phyloP scores from a whole-genome alignment of 495 filamentous ascomycete genomes.

The Penicillium egyptiacum region DNA sequence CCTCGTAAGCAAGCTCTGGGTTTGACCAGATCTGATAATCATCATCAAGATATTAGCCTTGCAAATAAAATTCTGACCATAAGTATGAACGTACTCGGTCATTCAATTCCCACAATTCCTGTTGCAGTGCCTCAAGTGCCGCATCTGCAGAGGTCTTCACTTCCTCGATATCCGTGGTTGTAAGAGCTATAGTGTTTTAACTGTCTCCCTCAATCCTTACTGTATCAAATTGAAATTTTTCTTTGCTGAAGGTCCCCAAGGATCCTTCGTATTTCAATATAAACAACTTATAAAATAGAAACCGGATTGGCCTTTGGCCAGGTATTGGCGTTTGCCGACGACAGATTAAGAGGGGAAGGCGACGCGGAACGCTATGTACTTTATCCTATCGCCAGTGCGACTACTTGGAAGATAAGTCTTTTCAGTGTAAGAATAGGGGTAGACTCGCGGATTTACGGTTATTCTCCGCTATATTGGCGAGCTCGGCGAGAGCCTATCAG shows the following conservation, averaged over 20 bases:
- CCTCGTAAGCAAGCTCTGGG: slow-evolving; percentile 58
- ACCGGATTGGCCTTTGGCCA: background rate
- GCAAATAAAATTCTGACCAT: background rate
- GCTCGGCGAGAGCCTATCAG: too few relatives aligned
- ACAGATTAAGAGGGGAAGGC: too few relatives aligned
- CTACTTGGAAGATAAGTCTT: too few relatives aligned
- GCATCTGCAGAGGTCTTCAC: slow-evolving; percentile 33
- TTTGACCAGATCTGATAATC: slow-evolving; percentile 57
- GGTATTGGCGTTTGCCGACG: background rate
- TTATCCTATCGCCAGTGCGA: too few relatives aligned
- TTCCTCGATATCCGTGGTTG: slow-evolving; percentile 21
- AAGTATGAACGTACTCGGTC: slow-evolving; percentile 13
- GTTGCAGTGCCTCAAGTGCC: slow-evolving; percentile 24
- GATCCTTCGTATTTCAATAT: background rate
- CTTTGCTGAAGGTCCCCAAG: background rate
- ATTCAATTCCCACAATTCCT: slow-evolving; percentile 35
- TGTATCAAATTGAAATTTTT: background rate
- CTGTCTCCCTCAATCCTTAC: background rate
- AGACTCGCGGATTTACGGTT: too few relatives aligned
- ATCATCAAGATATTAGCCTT: background rate
- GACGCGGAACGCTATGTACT: too few relatives aligned
- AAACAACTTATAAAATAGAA: background rate
- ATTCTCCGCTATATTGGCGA: too few relatives aligned
- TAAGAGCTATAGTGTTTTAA: slow-evolving; percentile 22
- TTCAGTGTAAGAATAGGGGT: too few relatives aligned